Percentiles rank a stretch among this genome's conserved stretches.
phyloP scores from a whole-genome alignment of 1,284 basidiomycete genomes.

The Megacollybia platyphylla region DNA sequence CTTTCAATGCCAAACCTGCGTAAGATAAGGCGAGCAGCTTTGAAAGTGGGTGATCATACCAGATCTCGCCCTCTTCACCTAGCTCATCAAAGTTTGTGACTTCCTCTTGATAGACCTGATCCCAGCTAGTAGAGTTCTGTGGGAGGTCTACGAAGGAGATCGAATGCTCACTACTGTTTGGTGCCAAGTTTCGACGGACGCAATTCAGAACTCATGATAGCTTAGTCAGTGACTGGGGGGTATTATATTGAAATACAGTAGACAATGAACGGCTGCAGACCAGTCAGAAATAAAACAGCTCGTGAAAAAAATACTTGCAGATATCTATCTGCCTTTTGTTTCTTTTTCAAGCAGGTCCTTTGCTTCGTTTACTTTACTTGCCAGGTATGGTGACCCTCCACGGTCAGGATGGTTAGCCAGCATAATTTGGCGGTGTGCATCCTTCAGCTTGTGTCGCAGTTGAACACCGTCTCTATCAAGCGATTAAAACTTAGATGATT shows the following conservation, averaged over 20 bases:
- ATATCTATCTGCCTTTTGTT: not conserved
- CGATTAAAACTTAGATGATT: not conserved
- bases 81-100: slow-evolving; percentile 68
- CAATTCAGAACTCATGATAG: slow-evolving; percentile 7
- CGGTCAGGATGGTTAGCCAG: slow-evolving; percentile 94
- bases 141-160: slow-evolving; percentile 1
- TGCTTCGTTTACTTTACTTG: slow-evolving; percentile 96
- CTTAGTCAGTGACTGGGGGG: slow-evolving; percentile 1
- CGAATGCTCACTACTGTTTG: slow-evolving; percentile 38
- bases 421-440: slow-evolving; percentile 88
- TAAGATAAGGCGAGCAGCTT: not conserved
- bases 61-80: slow-evolving; percentile 83
- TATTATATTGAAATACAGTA: not conserved
- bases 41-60: slow-evolving; percentile 28
- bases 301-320: not conserved
- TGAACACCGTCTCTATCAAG: slow-evolving; percentile 58
- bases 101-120: slow-evolving; percentile 59
- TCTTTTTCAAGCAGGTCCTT: slow-evolving; percentile 70
- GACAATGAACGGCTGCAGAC: not conserved
- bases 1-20: slow-evolving; percentile 76
- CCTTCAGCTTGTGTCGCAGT: slow-evolving; percentile 67
- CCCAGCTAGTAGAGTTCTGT: slow-evolving; percentile 39
- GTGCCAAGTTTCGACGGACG: slow-evolving; percentile 57
- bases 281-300: not conserved
- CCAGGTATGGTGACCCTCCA: slow-evolving; percentile 90